Conservation (phyloP, 2,329 filamentous ascomycete species). For the Ophiocordyceps camponoti-saundersi region DNA sequence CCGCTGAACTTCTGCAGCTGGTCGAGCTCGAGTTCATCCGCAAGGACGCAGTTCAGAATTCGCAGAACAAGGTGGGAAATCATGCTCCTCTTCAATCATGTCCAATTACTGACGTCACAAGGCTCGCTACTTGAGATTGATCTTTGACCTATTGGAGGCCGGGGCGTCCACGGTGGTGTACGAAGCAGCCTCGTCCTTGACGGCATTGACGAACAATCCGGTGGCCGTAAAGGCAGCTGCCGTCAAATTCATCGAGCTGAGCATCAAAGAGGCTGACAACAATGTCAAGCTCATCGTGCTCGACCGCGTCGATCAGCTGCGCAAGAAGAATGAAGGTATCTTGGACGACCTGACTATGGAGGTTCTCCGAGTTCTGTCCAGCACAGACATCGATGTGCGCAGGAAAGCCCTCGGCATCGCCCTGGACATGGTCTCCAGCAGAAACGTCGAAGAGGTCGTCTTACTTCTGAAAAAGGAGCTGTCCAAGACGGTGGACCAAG, state of each 20-base stretch:
- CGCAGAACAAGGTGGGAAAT: slow-evolving; percentile 67
- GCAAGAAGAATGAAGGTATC: slow-evolving; percentile 77
- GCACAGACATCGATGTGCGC: slow-evolving; percentile 88
- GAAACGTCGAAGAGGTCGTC: slow-evolving; percentile 96
- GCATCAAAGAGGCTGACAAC: slow-evolving; percentile 96
- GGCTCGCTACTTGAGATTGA: slow-evolving; percentile 81
- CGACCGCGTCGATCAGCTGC: slow-evolving; percentile 76
- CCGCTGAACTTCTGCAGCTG: slow-evolving; percentile 83
- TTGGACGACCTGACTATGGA: slow-evolving; percentile 95
- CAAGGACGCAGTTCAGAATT: slow-evolving; percentile 89
- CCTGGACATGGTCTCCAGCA: slow-evolving; percentile 95
- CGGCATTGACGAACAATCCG: slow-evolving; percentile 84
- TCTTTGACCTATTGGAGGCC: slow-evolving; percentile 91
- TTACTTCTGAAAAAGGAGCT: slow-evolving; percentile 94
- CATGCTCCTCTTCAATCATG: slow-evolving; percentile 5
- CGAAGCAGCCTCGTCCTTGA: slow-evolving; percentile 89
- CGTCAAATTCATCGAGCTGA: slow-evolving; percentile 88
- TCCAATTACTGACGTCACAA: slow-evolving; percentile 16
- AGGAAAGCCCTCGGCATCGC: slow-evolving; percentile 81
- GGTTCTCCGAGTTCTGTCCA: slow-evolving; percentile 83
- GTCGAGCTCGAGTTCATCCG: slow-evolving; percentile 94
- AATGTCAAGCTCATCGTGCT: slow-evolving; percentile 98
- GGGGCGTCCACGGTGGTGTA: slow-evolving; percentile 90
- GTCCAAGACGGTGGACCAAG: slow-evolving; percentile 91
- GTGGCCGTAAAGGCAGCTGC: slow-evolving; percentile 96